Evolutionary conservation across 2,329 filamentous ascomycete genomes (phyloP).

Genomic region (Diaporthe humulicola): DNA sequence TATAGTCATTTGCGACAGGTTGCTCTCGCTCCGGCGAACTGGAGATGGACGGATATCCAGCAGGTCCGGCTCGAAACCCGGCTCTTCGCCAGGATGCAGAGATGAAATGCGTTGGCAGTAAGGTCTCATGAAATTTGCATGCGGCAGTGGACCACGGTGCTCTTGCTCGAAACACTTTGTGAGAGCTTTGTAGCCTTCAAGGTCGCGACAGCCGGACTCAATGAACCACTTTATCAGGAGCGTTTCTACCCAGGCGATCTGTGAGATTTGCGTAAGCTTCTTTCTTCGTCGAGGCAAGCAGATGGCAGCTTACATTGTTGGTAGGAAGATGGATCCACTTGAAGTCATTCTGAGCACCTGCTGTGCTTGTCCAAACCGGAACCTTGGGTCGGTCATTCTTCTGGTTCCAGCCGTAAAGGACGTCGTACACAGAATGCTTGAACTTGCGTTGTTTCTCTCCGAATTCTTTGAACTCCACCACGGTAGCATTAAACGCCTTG

Average conservation of each 20-base stretch:
- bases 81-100: constrained; percentile 46
- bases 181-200: constrained; percentile 73
- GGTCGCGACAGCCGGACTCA: constrained; percentile 71
- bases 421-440: constrained; percentile 62
- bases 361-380: constrained; percentile 58
- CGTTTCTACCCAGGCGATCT: constrained; percentile 71
- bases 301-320: constrained; percentile 60
- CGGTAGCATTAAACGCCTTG: constrained; percentile 62
- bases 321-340: constrained; percentile 67
- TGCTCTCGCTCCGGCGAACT: constrained; percentile 41
- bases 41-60: constrained; percentile 38
- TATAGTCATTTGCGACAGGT: constrained; percentile 42
- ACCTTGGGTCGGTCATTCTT: constrained; percentile 61
- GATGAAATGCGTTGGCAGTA: constrained; percentile 65
- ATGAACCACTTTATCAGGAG: constrained; percentile 75
- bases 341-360: constrained; percentile 57
- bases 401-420: constrained; percentile 63
- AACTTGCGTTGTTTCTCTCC: constrained; percentile 57
- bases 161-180: constrained; percentile 73
- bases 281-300: constrained; percentile 45
- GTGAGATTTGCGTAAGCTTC: background rate
- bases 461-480: constrained; percentile 65
- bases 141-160: constrained; percentile 69
- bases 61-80: constrained; percentile 27
- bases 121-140: constrained; percentile 74